These are phyloP conservation scores for Jackrogersella multiformis DNA, from an alignment of 495 filamentous ascomycete species.

Conservation along the genomic window DNA sequence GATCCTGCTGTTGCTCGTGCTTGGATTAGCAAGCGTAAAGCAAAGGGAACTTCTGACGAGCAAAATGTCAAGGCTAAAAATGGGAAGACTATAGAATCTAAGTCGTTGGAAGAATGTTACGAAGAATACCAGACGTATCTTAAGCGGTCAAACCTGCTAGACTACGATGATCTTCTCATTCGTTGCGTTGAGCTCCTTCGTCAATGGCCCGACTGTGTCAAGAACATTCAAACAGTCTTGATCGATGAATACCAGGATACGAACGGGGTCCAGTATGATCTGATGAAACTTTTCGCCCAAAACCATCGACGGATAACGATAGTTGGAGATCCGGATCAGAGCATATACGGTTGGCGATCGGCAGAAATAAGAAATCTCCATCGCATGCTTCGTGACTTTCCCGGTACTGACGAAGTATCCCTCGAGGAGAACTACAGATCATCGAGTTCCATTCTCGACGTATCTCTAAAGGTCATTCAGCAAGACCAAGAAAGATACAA, in stretches of 20 bases:
- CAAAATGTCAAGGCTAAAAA: conserved; percentile 47
- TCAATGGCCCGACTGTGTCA: conserved; percentile 82
- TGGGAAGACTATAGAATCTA: conserved; percentile 66
- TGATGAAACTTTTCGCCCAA: conserved; percentile 90
- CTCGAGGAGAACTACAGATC: conserved; percentile 98
- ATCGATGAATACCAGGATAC: conserved; percentile 99
- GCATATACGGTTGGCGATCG: conserved; percentile 97
- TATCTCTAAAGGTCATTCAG: conserved; percentile 87
- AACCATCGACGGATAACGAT: conserved; percentile 80
- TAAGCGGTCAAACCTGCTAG: conserved; percentile 80
- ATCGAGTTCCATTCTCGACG: conserved; percentile 83
- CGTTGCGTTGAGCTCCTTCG: conserved; percentile 84
- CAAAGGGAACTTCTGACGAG: conserved; percentile 65
- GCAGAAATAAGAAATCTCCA: conserved; percentile 92
- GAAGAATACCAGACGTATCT: conserved; percentile 80
- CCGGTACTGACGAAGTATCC: conserved; percentile 79
- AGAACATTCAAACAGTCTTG: conserved; percentile 88
- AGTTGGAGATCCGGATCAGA: conserved; percentile 97
- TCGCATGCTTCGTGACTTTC: conserved; percentile 78
- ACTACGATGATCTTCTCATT: conserved; percentile 94
- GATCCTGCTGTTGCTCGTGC: conserved; percentile 74
- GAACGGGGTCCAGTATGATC: conserved; percentile 91
- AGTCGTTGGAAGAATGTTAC: conserved; percentile 80
- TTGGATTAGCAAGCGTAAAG: conserved; percentile 88
- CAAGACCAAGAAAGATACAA: conserved; percentile 84